Evolutionary conservation across 2,329 filamentous ascomycete species (phyloP).

Genomic region (Rhynchosporium secalis): DNA sequence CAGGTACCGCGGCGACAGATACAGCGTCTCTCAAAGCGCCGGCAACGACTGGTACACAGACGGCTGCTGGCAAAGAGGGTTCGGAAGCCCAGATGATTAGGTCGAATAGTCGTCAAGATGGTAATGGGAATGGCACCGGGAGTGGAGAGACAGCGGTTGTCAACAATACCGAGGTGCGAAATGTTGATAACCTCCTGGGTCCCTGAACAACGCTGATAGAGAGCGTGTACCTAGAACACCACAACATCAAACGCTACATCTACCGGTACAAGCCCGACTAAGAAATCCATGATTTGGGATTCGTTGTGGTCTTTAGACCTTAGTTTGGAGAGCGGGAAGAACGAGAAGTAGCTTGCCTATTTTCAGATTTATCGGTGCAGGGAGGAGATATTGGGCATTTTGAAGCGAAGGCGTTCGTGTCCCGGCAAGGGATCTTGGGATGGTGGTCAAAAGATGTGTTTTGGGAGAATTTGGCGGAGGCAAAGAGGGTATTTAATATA

Average conservation of each 20-base stretch:
- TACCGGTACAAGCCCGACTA: conserved; percentile 39
- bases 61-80: conserved; percentile 27
- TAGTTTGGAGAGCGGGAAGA: conserved; percentile 50
- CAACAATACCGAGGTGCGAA: conserved; percentile 34
- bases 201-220: conserved; percentile 36
- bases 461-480: background rate
- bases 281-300: conserved; percentile 60
- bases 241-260: conserved; percentile 21
- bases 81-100: conserved; percentile 29
- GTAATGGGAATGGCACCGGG: conserved; percentile 17
- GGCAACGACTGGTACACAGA: conserved; percentile 24
- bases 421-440: background rate
- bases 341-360: conserved; percentile 20
- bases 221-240: conserved; percentile 25
- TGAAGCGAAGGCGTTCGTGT: conserved; percentile 14
- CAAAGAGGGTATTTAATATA: background rate
- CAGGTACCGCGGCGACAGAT: conserved; percentile 31
- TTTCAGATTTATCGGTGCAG: too few relatives aligned
- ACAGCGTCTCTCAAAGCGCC: conserved; percentile 31
- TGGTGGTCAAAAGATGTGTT: background rate
- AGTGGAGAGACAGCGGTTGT: background rate
- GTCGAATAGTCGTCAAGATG: conserved; percentile 24
- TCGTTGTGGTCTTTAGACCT: conserved; percentile 62
- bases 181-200: conserved; percentile 36
- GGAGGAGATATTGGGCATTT: background rate